These are phyloP conservation scores for Atalantia buxifolia DNA, from an alignment of 345 rosid genomes.

Conservation along the genomic window DNA sequence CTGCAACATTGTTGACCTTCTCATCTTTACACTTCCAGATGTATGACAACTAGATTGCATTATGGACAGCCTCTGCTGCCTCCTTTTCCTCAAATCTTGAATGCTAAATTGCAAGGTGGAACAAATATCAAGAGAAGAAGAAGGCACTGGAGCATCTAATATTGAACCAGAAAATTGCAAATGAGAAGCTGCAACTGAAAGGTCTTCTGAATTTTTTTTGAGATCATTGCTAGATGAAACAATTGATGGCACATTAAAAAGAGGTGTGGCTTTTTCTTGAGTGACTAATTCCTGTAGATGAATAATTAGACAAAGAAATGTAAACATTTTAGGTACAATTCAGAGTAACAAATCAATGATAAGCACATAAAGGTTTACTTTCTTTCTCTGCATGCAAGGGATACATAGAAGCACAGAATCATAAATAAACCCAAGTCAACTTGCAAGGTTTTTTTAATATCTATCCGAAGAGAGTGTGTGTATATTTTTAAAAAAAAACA, in stretches of 20 bases:
- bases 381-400: background rate
- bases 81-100: constrained; percentile 56
- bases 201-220: constrained; percentile 32
- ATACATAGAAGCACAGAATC: background rate
- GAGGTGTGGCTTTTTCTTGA: constrained; percentile 29
- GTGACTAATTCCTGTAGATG: constrained; percentile 34
- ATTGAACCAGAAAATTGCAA: constrained; percentile 31
- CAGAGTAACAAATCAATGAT: background rate
- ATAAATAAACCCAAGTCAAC: background rate
- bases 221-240: constrained; percentile 28
- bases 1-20: constrained; percentile 33
- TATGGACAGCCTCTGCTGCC: constrained; percentile 60
- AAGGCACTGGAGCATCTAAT: constrained; percentile 43
- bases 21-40: constrained; percentile 39
- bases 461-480: background rate
- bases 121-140: constrained; percentile 50
- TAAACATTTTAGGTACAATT: constrained; percentile 4
- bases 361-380: background rate
- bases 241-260: constrained; percentile 30
- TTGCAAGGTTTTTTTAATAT: background rate
- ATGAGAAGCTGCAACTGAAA: constrained; percentile 32
- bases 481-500: too few relatives aligned
- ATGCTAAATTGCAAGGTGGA: constrained; percentile 69
- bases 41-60: constrained; percentile 32
- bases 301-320: constrained; percentile 18